Evolutionary conservation across 208 protist genomes (phyloP), one percentile per base, ranked within the genome.

Genomic region (Wallacemonas sp.): DNA sequence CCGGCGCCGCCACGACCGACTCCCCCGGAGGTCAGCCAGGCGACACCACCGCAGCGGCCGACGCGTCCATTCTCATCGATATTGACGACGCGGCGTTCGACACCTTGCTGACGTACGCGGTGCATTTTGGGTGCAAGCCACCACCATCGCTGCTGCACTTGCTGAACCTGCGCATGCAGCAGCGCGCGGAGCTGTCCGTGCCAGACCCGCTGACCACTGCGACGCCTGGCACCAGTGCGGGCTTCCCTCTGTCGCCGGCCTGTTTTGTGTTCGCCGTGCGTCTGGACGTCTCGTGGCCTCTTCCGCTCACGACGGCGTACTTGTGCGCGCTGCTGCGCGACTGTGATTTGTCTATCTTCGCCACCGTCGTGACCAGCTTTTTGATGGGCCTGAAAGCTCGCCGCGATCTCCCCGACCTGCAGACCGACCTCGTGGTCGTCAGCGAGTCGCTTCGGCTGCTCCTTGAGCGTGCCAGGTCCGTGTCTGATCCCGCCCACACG

Each of bases 181-280:
- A 22, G 23, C 61, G 12, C 46, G 50, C 12, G 52, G 38, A 10
- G 65, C 59, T 14, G 36, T 41, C 7, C 8, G 22, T 77, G 48
- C 31, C n/a, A n/a, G n/a, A n/a, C n/a, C n/a, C n/a, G n/a, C n/a
- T n/a, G n/a, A n/a, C n/a, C n/a, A n/a, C n/a, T n/a, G n/a, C n/a
- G n/a, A n/a, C n/a, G n/a, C n/a, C n/a, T n/a, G n/a, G n/a, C n/a
- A n/a, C n/a, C n/a, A n/a, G n/a, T n/a, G 48, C 3, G 5, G 55
- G 12, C 1, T 29, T 41, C 28, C 57, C 71, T 16, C 70, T 65
- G 25, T 70, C 69, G 23, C 77, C 84, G 12, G 81, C 75, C 1
- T 83, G 90, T 36, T 94, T 94, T 67, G 76, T 94, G 1, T 76
- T 74, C 25, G 62, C 65, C 33, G 77, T 84, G 23, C 82, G 83